Base-by-base conservation (phyloP, 108 stramenopile species). In the Cyclostephanos tholiformis region DNA sequence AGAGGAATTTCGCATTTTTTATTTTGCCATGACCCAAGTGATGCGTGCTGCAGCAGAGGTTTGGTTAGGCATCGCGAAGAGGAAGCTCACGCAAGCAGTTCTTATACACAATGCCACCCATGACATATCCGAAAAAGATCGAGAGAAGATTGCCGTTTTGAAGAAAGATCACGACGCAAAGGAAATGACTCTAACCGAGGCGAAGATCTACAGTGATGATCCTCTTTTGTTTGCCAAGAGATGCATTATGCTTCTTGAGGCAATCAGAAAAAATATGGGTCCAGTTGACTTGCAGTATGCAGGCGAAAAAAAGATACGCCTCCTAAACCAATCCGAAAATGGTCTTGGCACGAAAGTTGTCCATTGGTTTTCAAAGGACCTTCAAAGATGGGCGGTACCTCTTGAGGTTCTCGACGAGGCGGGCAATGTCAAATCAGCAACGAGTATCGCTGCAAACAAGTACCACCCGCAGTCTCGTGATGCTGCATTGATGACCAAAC, bases 291-390 rank as follows among this genome's bases (percentile, higher is more conserved):
- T 67, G 22, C 57, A 71, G 14, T 82, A 82, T 62, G 74, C 69
- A 32, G 80, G 80, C 32, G 78, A 83, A 29, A 80, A 79, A 46
- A 83, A 71, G 51, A 75, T 64, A 53, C 80, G 80, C 25, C 26
- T 41, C 32, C 52, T 83, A 26, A 83, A 80, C 41, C 75, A 79
- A 35, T 83, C 83, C 12, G 91, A 91, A 62, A 84, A 84, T 63
- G 88, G 86, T 13, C 82, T 95, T 4, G 91, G 91, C 12, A 75
- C 86, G 10, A 91, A 89, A 59, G 77, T 89, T 14, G 43, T 87
- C 4, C 63, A 59, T 16, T 95, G 91, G 91, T 71, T 90, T 59
- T 35, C 67, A 16, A 87, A 88, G 32, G 87, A 95, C 65, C 61
- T 87, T 16, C 67, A 56, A 4, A 36, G 62, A 29, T 75, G 73